Conservation (phyloP, 2,329 filamentous ascomycete species). For the Cladophialophora exuberans region DNA sequence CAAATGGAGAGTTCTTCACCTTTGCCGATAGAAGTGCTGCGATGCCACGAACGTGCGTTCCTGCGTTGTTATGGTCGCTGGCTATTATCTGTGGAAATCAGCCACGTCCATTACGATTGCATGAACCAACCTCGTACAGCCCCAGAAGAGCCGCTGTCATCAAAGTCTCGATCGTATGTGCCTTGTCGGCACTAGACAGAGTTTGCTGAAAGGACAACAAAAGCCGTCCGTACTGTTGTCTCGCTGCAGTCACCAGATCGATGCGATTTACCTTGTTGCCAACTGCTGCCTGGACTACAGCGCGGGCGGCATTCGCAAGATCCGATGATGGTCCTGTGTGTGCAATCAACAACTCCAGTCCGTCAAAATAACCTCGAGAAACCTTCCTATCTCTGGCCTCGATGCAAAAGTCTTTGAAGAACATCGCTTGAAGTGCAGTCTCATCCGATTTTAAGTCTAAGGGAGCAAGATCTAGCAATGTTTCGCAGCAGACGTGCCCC, state of each 20-base stretch:
- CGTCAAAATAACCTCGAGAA: constrained; percentile 25
- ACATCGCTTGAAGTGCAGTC: constrained; percentile 11
- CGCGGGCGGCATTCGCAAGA: constrained; percentile 13
- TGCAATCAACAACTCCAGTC: constrained; percentile 14
- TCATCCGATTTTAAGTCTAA: constrained; percentile 6
- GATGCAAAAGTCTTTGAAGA: constrained; percentile 20
- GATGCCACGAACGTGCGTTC: constrained; percentile 1
- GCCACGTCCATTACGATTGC: background rate
- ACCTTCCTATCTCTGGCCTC: constrained; percentile 2
- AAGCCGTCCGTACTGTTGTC: constrained; percentile 12
- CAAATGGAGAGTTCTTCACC: background rate
- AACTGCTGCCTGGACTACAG: constrained; percentile 16
- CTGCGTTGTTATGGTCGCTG: background rate
- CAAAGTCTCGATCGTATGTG: constrained; percentile 12
- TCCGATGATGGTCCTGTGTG: constrained; percentile 4
- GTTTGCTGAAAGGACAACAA: constrained; percentile 13
- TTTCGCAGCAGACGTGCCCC: background rate
- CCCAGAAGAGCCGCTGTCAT: constrained; percentile 22
- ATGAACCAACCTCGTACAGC: constrained; percentile 22
- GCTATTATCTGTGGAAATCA: constrained; percentile 1
- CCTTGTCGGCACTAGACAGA: background rate
- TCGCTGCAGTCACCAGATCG: background rate
- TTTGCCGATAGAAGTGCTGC: background rate
- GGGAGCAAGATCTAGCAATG: too few species aligned
- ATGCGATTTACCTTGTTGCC: constrained; percentile 11